These are phyloP conservation scores for Penicillium sp. DNA, from an alignment of 2,329 filamentous ascomycete species.

Conservation along the genomic window DNA sequence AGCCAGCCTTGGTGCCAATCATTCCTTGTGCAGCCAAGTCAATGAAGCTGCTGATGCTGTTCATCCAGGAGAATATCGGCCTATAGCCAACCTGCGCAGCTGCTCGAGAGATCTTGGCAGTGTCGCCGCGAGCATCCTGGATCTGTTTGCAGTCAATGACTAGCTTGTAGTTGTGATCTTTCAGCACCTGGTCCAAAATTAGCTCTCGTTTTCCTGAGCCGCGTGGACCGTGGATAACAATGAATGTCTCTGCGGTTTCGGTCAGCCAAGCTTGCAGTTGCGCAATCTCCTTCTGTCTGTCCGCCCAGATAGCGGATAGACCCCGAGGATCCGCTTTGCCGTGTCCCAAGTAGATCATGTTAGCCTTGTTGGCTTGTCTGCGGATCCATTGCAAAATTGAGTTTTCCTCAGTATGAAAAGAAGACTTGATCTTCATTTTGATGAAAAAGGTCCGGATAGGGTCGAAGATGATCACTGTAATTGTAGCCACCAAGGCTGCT, in stretches of 20 bases:
- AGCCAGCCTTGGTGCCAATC: slow-evolving; percentile 88
- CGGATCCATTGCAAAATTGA: slow-evolving; percentile 75
- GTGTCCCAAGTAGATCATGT: slow-evolving; percentile 41
- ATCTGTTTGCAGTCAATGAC: slow-evolving; percentile 91
- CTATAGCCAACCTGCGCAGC: slow-evolving; percentile 82
- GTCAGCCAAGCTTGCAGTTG: slow-evolving; percentile 80
- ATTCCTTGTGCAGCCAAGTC: slow-evolving; percentile 91
- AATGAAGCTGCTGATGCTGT: slow-evolving; percentile 85
- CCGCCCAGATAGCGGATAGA: slow-evolving; percentile 79
- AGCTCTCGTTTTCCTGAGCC: slow-evolving; percentile 89
- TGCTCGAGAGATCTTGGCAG: slow-evolving; percentile 74
- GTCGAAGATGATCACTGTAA: slow-evolving; percentile 87
- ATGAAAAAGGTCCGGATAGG: slow-evolving; percentile 92
- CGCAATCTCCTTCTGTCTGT: slow-evolving; percentile 74
- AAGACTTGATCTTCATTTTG: slow-evolving; percentile 75
- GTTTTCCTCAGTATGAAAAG: slow-evolving; percentile 69
- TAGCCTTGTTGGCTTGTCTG: slow-evolving; percentile 52
- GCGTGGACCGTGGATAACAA: slow-evolving; percentile 85
- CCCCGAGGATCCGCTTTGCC: slow-evolving; percentile 60
- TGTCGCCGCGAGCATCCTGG: slow-evolving; percentile 83
- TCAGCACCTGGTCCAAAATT: slow-evolving; percentile 76
- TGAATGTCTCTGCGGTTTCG: slow-evolving; percentile 85
- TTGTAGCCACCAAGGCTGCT: slow-evolving; percentile 72
- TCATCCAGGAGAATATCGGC: slow-evolving; percentile 94
- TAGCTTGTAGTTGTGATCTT: slow-evolving; percentile 70